A percentile compares a stretch with the other conserved stretches of the same genome.
Conservation (phyloP, 2,329 filamentous ascomycete species). For the Paraphoma chrysanthemicola region DNA sequence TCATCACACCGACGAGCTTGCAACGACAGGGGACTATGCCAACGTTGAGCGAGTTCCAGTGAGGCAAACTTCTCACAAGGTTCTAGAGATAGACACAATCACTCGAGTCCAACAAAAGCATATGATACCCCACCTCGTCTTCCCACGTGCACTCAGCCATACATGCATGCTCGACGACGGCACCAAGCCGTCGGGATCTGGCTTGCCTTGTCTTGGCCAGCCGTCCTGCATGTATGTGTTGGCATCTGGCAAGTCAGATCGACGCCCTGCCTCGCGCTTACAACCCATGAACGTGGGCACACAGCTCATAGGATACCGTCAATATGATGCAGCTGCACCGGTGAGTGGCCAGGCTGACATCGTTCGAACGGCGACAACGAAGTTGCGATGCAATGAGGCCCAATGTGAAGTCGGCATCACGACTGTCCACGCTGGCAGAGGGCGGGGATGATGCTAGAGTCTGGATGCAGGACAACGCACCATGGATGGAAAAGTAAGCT, state of each 20-base stretch:
- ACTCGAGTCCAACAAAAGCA: not conserved
- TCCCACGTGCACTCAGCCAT: not conserved
- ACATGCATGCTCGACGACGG: slow-evolving; percentile 3
- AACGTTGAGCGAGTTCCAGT: too few species aligned
- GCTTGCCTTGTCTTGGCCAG: not conserved
- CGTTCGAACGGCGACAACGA: slow-evolving; percentile 21
- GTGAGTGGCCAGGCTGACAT: slow-evolving; percentile 33
- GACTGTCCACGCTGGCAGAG: not conserved
- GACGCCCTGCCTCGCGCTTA: slow-evolving; percentile 26
- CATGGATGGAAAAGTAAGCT: not conserved
- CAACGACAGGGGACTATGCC: too few species aligned
- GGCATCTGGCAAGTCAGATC: slow-evolving; percentile 35
- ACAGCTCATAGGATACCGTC: slow-evolving; percentile 47
- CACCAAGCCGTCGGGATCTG: slow-evolving; percentile 14
- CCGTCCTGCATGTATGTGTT: slow-evolving; percentile 41
- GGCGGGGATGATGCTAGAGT: not conserved
- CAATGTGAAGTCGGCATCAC: not conserved
- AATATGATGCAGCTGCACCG: slow-evolving; percentile 17
- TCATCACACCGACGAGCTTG: too few species aligned
- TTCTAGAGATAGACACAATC: too few species aligned
- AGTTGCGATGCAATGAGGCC: not conserved
- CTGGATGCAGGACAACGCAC: not conserved
- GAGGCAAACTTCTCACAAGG: too few species aligned
- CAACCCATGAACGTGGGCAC: slow-evolving; percentile 39
- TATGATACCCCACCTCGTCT: not conserved